Percentiles rank a stretch among this genome's conserved stretches.
Evolutionary conservation across 495 filamentous ascomycete species (phyloP).

Genomic region (Penicillium macrosclerotiorum): DNA sequence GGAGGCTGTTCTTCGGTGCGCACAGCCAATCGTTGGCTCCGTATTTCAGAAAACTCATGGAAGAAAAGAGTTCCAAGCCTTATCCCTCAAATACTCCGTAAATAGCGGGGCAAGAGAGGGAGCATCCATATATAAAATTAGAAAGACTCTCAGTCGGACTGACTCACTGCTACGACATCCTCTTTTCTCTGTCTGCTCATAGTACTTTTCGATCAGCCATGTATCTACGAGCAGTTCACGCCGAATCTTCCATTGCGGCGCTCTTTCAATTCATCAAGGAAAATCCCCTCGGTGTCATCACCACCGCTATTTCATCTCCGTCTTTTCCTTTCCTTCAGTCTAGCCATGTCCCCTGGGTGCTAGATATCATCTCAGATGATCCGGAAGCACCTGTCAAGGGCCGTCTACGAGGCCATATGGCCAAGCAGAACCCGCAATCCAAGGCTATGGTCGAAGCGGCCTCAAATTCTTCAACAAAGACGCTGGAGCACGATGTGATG

Average conservation of each 20-base stretch:
- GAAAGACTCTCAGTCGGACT: slow-evolving; percentile 1
- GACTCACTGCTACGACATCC: background rate
- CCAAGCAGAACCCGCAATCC: slow-evolving; percentile 52
- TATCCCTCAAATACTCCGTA: background rate
- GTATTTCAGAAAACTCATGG: too few relatives aligned
- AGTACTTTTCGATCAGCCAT: slow-evolving; percentile 24
- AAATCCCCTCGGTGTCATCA: slow-evolving; percentile 56
- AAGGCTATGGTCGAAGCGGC: slow-evolving; percentile 47
- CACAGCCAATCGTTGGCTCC: too few relatives aligned
- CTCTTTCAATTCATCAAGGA: slow-evolving; percentile 50
- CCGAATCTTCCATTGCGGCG: slow-evolving; percentile 35
- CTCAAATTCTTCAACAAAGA: slow-evolving; percentile 4
- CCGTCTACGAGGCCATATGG: slow-evolving; percentile 53
- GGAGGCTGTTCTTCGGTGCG: too few relatives aligned
- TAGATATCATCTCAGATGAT: slow-evolving; percentile 33
- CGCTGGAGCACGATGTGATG: slow-evolving; percentile 26
- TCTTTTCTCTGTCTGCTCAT: background rate
- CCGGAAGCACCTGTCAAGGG: slow-evolving; percentile 29
- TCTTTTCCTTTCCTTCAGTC: slow-evolving; percentile 47
- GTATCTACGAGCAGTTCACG: slow-evolving; percentile 50
- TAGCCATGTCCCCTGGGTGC: slow-evolving; percentile 56
- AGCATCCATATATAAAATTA: background rate
- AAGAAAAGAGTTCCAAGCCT: background rate
- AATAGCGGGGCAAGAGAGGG: background rate
- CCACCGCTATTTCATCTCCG: slow-evolving; percentile 50